These are phyloP conservation scores for Eucalyptus marginata DNA, from an alignment of 345 rosid species.

Conservation along the genomic window DNA sequence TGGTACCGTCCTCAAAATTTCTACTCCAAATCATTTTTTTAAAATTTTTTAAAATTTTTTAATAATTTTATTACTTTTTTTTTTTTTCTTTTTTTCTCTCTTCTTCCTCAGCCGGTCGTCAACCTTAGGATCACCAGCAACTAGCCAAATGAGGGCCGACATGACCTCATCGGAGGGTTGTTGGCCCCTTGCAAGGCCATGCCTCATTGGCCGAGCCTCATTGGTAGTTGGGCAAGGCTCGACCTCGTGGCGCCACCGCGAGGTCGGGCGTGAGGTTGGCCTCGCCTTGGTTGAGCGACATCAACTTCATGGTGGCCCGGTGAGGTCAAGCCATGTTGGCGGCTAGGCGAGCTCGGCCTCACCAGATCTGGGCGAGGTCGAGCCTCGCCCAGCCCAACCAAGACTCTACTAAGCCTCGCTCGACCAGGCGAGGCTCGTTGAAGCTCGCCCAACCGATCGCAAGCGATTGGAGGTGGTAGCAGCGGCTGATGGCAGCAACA, in stretches of 20 bases:
- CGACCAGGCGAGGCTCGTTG: too few relatives aligned
- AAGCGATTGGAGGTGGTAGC: accelerated
- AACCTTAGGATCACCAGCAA: accelerated
- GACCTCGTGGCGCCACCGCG: accelerated
- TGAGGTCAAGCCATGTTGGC: too few relatives aligned
- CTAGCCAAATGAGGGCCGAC: accelerated
- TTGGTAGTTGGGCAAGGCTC: too few relatives aligned
- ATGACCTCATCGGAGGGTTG: accelerated
- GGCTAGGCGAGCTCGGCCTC: too few relatives aligned
- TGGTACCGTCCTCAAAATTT: accelerated
- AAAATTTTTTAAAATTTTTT: too few relatives aligned
- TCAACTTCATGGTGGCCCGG: accelerated
- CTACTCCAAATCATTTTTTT: too few relatives aligned
- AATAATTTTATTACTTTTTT: too few relatives aligned
- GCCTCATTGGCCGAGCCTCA: too few relatives aligned
- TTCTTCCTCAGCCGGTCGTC: accelerated
- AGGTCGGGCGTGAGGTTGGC: accelerated
- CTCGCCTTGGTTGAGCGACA: too few relatives aligned
- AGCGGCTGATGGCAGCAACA: accelerated
- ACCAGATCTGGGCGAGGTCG: too few relatives aligned
- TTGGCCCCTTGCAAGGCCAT: accelerated
- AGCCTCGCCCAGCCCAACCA: too few relatives aligned
- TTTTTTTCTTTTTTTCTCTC: too few relatives aligned
- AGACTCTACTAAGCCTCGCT: accelerated
- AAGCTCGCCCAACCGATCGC: accelerated